Conservation (phyloP, 2,329 filamentous ascomycete genomes). For the Fusarium sp. region DNA sequence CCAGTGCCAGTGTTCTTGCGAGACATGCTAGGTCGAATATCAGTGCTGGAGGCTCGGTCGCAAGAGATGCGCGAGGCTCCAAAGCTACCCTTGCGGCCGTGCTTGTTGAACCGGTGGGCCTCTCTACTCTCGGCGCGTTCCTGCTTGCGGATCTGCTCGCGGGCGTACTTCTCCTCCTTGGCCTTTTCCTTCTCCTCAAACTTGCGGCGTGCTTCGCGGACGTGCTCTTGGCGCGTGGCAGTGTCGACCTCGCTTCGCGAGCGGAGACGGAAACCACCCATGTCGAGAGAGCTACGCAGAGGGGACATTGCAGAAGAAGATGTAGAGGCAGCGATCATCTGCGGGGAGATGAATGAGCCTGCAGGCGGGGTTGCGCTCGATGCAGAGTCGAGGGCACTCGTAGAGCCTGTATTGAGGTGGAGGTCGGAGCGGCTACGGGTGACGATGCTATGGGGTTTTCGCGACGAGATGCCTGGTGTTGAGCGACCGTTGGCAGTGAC, state of each 20-base stretch:
- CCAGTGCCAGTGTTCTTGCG: slow-evolving; percentile 42
- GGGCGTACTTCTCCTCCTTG: slow-evolving; percentile 69
- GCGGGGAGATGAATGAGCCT: slow-evolving; percentile 39
- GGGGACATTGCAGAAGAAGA: slow-evolving; percentile 56
- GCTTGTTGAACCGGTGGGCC: slow-evolving; percentile 59
- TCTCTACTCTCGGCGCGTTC: slow-evolving; percentile 67
- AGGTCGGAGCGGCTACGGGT: slow-evolving; percentile 58
- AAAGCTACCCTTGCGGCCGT: slow-evolving; percentile 52
- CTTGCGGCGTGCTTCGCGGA: slow-evolving; percentile 67
- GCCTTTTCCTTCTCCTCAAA: slow-evolving; percentile 68
- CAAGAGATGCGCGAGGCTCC: slow-evolving; percentile 46
- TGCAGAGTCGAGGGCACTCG: slow-evolving; percentile 39
- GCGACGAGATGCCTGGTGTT: slow-evolving; percentile 46
- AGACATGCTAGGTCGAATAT: slow-evolving; percentile 43
- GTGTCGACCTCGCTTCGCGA: slow-evolving; percentile 67
- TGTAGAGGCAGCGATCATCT: slow-evolving; percentile 39
- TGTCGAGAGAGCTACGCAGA: slow-evolving; percentile 66
- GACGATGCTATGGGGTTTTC: slow-evolving; percentile 50
- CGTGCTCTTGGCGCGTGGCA: slow-evolving; percentile 61
- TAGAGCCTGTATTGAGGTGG: slow-evolving; percentile 47
- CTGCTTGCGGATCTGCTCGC: slow-evolving; percentile 64
- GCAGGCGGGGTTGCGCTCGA: slow-evolving; percentile 43
- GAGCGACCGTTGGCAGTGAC: slow-evolving; percentile 43
- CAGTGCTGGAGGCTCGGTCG: slow-evolving; percentile 46
- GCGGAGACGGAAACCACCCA: slow-evolving; percentile 64